Percentiles rank a stretch among this genome's conserved stretches.
Evolutionary conservation across 2,329 filamentous ascomycete species (phyloP).

Genomic region (Didymella keratinophila): DNA sequence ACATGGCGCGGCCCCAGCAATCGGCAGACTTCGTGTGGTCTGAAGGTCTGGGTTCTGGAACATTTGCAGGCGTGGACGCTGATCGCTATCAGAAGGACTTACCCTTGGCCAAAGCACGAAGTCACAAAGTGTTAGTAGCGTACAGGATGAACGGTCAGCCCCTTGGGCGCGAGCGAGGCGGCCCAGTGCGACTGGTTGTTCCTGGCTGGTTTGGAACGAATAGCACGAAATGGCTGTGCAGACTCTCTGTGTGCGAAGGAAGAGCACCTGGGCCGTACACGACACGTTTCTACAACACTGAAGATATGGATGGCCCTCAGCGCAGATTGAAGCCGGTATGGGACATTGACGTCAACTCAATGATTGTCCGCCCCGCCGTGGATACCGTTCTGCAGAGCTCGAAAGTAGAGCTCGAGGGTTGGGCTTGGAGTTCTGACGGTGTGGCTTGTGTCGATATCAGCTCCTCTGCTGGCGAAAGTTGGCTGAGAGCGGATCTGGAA

Average conservation of each 20-base stretch:
- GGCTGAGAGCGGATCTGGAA: conserved; percentile 3
- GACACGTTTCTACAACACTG: conserved; percentile 40
- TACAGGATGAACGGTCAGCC: conserved; percentile 38
- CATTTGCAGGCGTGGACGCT: conserved; percentile 31
- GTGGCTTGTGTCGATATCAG: conserved; percentile 33
- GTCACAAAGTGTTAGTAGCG: conserved; percentile 37
- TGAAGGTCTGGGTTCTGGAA: conserved; percentile 40
- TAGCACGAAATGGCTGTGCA: conserved; percentile 44
- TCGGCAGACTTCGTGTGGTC: conserved; percentile 38
- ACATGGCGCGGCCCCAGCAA: conserved; percentile 23
- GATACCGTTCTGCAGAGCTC: conserved; percentile 9
- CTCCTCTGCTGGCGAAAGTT: conserved; percentile 23
- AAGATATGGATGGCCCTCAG: conserved; percentile 19
- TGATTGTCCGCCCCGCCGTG: conserved; percentile 34
- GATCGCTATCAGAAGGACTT: conserved; percentile 47
- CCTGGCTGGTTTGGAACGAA: conserved; percentile 48
- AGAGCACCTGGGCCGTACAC: conserved; percentile 38
- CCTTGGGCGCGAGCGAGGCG: conserved; percentile 35
- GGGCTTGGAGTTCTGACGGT: conserved; percentile 38
- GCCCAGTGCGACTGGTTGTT: conserved; percentile 42
- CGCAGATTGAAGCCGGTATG: conserved; percentile 33
- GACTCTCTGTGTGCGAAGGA: conserved; percentile 25
- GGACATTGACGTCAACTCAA: conserved; percentile 39
- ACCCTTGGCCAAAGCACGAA: conserved; percentile 36
- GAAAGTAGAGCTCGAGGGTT: conserved; percentile 28